These are phyloP conservation scores for Fistulifera pelliculosa DNA, from an alignment of 108 stramenopile species.

Conservation along the genomic window DNA sequence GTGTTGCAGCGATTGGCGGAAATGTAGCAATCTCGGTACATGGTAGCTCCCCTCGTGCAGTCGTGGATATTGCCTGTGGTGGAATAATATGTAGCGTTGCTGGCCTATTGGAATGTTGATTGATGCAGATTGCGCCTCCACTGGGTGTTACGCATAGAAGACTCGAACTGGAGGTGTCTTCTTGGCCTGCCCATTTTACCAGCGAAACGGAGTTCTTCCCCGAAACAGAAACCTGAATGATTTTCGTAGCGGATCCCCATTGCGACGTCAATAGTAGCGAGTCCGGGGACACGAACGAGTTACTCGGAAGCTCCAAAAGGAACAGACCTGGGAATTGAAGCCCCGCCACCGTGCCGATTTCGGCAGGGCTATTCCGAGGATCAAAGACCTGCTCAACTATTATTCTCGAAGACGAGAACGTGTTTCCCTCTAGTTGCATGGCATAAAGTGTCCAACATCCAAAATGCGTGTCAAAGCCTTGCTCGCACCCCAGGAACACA, in stretches of 20 bases:
- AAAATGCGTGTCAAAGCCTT: slow-evolving; percentile 62
- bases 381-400: neutral
- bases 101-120: slow-evolving; percentile 28
- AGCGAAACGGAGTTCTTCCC: neutral
- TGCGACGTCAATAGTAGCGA: slow-evolving; percentile 35
- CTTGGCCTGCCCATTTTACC: too few species aligned
- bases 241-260: slow-evolving; percentile 48
- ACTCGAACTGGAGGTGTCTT: slow-evolving; percentile 19
- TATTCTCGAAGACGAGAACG: neutral
- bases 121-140: slow-evolving; percentile 38
- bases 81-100: slow-evolving; percentile 34
- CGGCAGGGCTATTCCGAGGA: slow-evolving; percentile 2
- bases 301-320: slow-evolving; percentile 38
- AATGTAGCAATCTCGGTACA: too few species aligned
- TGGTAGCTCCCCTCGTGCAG: too few species aligned
- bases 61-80: neutral
- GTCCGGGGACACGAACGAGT: slow-evolving; percentile 20
- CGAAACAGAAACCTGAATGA: slow-evolving; percentile 26
- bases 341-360: slow-evolving; percentile 16
- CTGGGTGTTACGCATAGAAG: slow-evolving; percentile 34
- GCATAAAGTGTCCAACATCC: slow-evolving; percentile 50
- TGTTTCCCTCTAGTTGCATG: slow-evolving; percentile 16
- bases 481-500: slow-evolving; percentile 39
- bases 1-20: too few species aligned
- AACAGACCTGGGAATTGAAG: slow-evolving; percentile 70